Base-by-base conservation (phyloP, 2,329 filamentous ascomycete species). In the Epicoccum nigrum region DNA sequence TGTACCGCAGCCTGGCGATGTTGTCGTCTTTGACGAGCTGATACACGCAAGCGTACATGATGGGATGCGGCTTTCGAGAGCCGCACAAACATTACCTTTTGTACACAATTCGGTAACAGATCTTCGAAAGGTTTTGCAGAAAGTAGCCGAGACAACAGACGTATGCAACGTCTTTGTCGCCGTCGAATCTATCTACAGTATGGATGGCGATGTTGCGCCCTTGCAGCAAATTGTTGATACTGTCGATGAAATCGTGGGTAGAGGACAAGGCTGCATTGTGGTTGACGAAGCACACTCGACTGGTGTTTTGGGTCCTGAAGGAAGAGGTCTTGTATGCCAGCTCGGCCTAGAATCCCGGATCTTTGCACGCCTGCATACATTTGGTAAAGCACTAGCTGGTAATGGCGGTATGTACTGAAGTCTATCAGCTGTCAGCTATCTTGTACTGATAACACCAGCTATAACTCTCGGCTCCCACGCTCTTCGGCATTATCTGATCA, bases 41-140 rank as follows among this genome's bases (percentile, higher is more conserved):
- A 85, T 93, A 12, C 90, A 94, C 63, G 90, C 90, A 0, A 92
- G 87, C 59, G 83, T 86, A 1, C 89, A 91, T 52, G 89, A 92
- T 67, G 90, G 62, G 0, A 90, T 92, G 86, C 79, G 80, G 15
- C 62, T 86, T 16, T 86, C 84, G 6, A 79, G 86, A 1, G 86
- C 84, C 0, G 71, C 62, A 0, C 70, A 62, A 28, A 76, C 59
- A 12, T 40, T 82, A 0, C 49, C 79, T 0, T 90, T 90, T 55
- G 59, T 65, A 11, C 87, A 90, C 61, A 87, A 86, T 54, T 75
- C 73, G 4, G 73, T 84, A 0, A 40, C 51, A 0, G 67, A 64
- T 19, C 55, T 79, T 27, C 50, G 60, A 16, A 45, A 40, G 2
- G 56, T 73, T 86, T 86, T 71, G 41, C 6, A 41, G 17, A n/a